phyloP scores from a whole-genome alignment of 1,284 basidiomycete genomes.

The Ustanciosporium gigantosporum region DNA sequence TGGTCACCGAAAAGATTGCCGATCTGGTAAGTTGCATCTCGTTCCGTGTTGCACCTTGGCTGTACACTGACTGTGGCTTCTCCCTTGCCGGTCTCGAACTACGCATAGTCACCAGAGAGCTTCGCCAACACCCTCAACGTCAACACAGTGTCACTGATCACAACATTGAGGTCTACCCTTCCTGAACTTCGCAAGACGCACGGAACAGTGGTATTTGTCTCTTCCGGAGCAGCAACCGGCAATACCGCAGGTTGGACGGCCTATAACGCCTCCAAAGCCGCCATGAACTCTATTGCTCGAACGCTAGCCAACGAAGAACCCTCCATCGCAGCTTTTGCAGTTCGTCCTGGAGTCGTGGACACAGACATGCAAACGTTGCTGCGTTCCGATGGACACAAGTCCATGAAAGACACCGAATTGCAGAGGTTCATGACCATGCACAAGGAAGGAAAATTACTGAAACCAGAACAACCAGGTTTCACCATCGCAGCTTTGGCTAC shows the following conservation, averaged over 20 bases:
- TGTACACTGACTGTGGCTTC: background rate
- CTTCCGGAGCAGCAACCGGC: slow-evolving; percentile 77
- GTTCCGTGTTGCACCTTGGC: no score
- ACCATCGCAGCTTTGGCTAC: slow-evolving; percentile 68
- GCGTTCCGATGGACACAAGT: background rate
- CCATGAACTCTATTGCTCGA: slow-evolving; percentile 77
- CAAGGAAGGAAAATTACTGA: slow-evolving; percentile 68
- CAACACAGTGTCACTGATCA: slow-evolving; percentile 80
- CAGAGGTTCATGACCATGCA: slow-evolving; percentile 70
- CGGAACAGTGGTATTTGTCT: slow-evolving; percentile 76
- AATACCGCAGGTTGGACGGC: slow-evolving; percentile 73
- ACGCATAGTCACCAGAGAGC: slow-evolving; percentile 65
- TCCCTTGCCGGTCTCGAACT: no score
- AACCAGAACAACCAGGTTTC: slow-evolving; percentile 67
- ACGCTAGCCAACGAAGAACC: slow-evolving; percentile 81
- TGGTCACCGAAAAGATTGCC: slow-evolving; percentile 61
- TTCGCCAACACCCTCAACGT: slow-evolving; percentile 69
- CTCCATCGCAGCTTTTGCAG: slow-evolving; percentile 71
- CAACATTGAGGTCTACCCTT: slow-evolving; percentile 69
- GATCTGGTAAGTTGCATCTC: background rate
- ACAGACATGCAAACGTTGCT: slow-evolving; percentile 49
- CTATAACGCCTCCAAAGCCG: slow-evolving; percentile 72
- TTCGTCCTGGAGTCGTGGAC: slow-evolving; percentile 83
- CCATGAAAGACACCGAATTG: slow-evolving; percentile 63
- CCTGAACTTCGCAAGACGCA: slow-evolving; percentile 68